A percentile compares a stretch with the other conserved stretches of the same genome.
Conservation (phyloP, 176 grass and related monocot species). For the Phragmites australis region DNA sequence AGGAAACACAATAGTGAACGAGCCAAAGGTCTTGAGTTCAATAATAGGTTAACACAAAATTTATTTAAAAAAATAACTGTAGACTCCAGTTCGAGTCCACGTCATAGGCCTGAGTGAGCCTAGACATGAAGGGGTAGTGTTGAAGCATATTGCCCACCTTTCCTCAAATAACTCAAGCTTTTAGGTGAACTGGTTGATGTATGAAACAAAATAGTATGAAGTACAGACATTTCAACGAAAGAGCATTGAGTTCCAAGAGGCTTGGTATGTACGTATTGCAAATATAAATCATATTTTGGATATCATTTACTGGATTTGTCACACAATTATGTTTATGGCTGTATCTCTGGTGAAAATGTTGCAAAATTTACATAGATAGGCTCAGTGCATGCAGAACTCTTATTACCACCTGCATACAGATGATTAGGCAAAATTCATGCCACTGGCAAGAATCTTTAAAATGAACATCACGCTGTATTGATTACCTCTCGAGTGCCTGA, state of each 20-base stretch:
- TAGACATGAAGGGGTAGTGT: not conserved
- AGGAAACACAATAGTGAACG: not conserved
- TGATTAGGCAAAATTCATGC: not conserved
- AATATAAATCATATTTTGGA: not conserved
- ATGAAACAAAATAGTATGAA: not conserved
- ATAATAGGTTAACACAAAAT: no score
- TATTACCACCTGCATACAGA: conserved; percentile 7
- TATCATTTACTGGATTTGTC: conserved; percentile 13
- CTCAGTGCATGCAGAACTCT: not conserved
- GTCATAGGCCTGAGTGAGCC: not conserved
- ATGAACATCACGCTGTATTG: conserved; percentile 29
- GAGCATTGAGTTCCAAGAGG: conserved; percentile 18
- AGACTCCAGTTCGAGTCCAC: not conserved
- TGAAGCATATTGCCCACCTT: not conserved
- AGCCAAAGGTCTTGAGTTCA: not conserved
- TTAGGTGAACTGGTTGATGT: not conserved
- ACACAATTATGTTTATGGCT: not conserved
- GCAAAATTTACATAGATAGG: not conserved
- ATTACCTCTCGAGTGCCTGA: conserved; percentile 80
- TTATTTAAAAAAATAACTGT: no score
- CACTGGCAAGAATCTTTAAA: not conserved
- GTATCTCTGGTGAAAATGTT: not conserved
- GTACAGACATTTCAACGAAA: not conserved
- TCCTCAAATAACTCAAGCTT: not conserved
- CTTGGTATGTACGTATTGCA: not conserved